Base-by-base conservation (phyloP, 1,139 yeast species). In the Scheffersomyces illinoinensis region DNA sequence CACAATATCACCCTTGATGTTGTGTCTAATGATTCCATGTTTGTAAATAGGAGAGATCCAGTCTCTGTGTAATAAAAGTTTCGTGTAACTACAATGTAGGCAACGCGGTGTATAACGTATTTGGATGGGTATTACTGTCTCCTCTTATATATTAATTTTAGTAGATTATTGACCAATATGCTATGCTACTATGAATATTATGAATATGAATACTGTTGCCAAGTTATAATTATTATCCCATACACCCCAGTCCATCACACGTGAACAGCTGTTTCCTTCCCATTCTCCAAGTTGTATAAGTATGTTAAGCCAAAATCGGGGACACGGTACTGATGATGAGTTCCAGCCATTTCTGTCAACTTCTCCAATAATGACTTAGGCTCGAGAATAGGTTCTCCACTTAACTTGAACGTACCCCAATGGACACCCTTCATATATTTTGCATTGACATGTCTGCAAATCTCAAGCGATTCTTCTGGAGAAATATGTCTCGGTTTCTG, bases 361-460 rank as follows among this genome's bases (percentile, higher is more conserved):
- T 71, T 66, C 24, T 68, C 65, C 52, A 81, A 67, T 54, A 72
- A 64, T 50, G 64, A 77, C 64, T 89, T 87, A 0, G 98, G 98
- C 70, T 93, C 98, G 52, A 91, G 71, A 63, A 89, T 91, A 56
- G 92, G 90, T 71, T 93, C 98, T 54, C 93, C 90, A 71, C 97
- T 90, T 62, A 93, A 76, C 52, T 91, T 88, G 75, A 92, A 93
- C 0, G 98, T 93, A 0, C 98, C 98, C 97, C 97, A 93, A 72
- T 93, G 98, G 46, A 93, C 91, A 0, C 98, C 98, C 62, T 90
- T 85, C 76, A 91, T 85, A 64, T 82, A 85, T 57, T 80, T 73
- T 3, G 91, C 87, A 2, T 82, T 76, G 57, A 91, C 68, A 64
- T 89, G 91, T 18, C 81, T 71, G 82, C 88, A 88, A 4, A 93